phyloP scores from a whole-genome alignment of 805 yeast genomes.

The Nakazawaea anatomiae region DNA sequence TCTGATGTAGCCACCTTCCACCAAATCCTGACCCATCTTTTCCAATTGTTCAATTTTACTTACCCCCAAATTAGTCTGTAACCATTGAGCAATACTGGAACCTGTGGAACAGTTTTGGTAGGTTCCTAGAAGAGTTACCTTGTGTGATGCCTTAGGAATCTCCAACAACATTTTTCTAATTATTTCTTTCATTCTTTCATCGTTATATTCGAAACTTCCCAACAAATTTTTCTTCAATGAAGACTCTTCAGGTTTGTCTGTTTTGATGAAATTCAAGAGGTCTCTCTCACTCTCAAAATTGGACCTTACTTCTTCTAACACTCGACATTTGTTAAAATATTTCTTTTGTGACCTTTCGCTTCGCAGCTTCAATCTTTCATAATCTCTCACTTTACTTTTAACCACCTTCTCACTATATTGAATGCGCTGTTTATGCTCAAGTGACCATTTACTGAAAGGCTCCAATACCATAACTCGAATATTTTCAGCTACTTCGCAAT shows the following conservation, averaged over 20 bases:
- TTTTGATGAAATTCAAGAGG: slow-evolving; percentile 20
- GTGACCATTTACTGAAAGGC: slow-evolving; percentile 74
- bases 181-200: slow-evolving; percentile 31
- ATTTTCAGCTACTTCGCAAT: slow-evolving; percentile 54
- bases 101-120: slow-evolving; percentile 62
- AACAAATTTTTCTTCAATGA: slow-evolving; percentile 6
- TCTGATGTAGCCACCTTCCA: slow-evolving; percentile 54
- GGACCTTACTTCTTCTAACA: slow-evolving; percentile 58
- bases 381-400: slow-evolving; percentile 43
- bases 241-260: slow-evolving; percentile 7
- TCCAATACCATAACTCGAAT: slow-evolving; percentile 54
- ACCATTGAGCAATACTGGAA: slow-evolving; percentile 53
- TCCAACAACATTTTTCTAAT: slow-evolving; percentile 36
- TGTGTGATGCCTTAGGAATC: slow-evolving; percentile 48
- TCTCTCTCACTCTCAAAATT: slow-evolving; percentile 41
- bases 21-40: slow-evolving; percentile 64
- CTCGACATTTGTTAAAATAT: slow-evolving; percentile 73
- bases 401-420: slow-evolving; percentile 53
- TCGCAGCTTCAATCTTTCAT: slow-evolving; percentile 36
- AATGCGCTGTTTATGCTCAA: slow-evolving; percentile 63
- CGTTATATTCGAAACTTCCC: slow-evolving; percentile 25
- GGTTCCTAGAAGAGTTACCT: slow-evolving; percentile 65
- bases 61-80: slow-evolving; percentile 40
- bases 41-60: slow-evolving; percentile 52
- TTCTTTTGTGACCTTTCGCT: slow-evolving; percentile 53